These are phyloP conservation scores for Lepraria neglecta DNA, from an alignment of 495 filamentous ascomycete species.

Conservation along the genomic window DNA sequence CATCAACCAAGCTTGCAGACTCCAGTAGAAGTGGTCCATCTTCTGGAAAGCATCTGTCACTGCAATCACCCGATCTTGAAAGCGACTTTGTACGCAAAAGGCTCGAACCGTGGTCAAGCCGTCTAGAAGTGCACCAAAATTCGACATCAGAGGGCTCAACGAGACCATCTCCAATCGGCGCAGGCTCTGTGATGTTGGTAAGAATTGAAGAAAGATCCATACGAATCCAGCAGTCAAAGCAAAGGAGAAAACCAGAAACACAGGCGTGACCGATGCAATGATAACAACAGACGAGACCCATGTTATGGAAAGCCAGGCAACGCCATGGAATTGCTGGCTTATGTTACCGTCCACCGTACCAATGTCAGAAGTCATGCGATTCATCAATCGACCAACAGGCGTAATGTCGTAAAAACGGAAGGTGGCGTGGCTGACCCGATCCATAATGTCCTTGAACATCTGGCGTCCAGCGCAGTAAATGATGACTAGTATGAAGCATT, in stretches of 20 bases:
- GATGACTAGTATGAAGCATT: constrained; percentile 59
- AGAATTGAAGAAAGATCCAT: constrained; percentile 61
- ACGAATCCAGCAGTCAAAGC: constrained; percentile 57
- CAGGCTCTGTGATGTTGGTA: constrained; percentile 76
- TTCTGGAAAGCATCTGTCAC: constrained; percentile 80
- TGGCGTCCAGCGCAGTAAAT: constrained; percentile 66
- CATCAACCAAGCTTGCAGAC: constrained; percentile 71
- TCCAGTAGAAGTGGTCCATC: constrained; percentile 90
- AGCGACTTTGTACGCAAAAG: constrained; percentile 64
- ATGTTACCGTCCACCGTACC: constrained; percentile 75
- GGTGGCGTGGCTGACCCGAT: constrained; percentile 64
- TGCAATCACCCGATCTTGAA: constrained; percentile 66
- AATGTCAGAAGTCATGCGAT: constrained; percentile 79
- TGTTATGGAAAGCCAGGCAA: constrained; percentile 57
- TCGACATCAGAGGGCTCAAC: constrained; percentile 72
- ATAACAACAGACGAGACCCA: constrained; percentile 67
- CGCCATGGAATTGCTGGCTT: constrained; percentile 57
- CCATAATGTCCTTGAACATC: constrained; percentile 63
- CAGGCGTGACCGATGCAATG: constrained; percentile 66
- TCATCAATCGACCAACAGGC: constrained; percentile 78
- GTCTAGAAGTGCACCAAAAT: constrained; percentile 74
- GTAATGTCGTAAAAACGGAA: constrained; percentile 87
- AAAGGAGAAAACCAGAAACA: constrained; percentile 65
- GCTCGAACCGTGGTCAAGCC: constrained; percentile 74
- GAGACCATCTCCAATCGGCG: constrained; percentile 79